These are phyloP conservation scores for Prunus campanulata DNA, from an alignment of 306 rosid genomes.

Conservation along the genomic window DNA sequence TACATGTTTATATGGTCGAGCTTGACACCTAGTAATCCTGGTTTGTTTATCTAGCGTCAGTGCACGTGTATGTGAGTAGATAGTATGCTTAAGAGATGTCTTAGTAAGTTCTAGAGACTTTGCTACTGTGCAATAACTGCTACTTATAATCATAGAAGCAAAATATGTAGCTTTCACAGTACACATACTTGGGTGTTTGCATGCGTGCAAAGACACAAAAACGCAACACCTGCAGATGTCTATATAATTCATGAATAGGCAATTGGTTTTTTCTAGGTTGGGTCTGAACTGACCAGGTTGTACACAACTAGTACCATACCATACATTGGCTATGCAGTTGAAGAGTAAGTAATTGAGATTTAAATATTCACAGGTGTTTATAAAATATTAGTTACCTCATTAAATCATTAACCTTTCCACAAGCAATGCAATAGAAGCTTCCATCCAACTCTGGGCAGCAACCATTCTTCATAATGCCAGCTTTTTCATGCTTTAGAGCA, in stretches of 20 bases:
- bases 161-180: neutral
- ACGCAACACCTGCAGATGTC: neutral
- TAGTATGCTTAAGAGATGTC: neutral
- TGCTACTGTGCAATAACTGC: neutral
- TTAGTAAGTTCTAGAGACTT: neutral
- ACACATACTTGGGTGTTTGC: neutral
- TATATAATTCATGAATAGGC: neutral
- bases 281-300: neutral
- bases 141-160: neutral
- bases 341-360: neutral
- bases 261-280: neutral
- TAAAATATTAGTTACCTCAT: slow-evolving; percentile 59
- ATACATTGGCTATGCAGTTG: neutral
- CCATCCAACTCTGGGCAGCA: slow-evolving; percentile 60
- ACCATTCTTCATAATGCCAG: slow-evolving; percentile 60
- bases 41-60: neutral
- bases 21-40: neutral
- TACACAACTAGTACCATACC: neutral
- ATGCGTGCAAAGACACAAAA: neutral
- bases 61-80: neutral
- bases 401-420: slow-evolving; percentile 70
- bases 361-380: neutral
- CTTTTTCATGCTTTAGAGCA: slow-evolving; percentile 63
- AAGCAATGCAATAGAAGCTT: slow-evolving; percentile 68
- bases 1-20: neutral